Base-by-base conservation (phyloP, 345 rosid genomes). In the Crucihimalaya himalaica region DNA sequence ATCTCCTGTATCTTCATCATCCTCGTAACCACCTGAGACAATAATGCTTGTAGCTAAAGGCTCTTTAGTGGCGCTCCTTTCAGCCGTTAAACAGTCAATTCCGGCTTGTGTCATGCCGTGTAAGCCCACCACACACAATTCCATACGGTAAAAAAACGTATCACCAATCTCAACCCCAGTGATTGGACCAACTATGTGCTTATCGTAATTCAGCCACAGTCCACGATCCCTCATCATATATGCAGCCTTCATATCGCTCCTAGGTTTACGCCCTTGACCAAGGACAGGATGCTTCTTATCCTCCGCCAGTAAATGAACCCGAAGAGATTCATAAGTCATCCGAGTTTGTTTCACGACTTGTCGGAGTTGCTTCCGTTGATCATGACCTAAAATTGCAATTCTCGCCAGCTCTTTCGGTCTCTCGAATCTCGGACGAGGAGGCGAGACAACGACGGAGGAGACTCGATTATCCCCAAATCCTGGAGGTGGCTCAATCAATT, bases 21-120 rank as follows among this genome's bases (percentile, higher is more conserved):
- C 95, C 79, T 89, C 98, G 3, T 89, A 94, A 8, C 96, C 96
- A 28, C 95, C 96, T 0, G 97, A 94, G 67, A 87, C 89, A 8
- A 94, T 80, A 39, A 89, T 78, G 64, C 97, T 87, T 0, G 97
- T 91, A 0, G 95, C 98, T 19, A 94, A 86, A 0, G 94, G 89
- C 83, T 94, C 88, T 0, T 90, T 84, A 37, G 76, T 91, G 1
- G 89, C 72, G 74, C 96, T 89, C 70, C 79, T 77, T 21, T 85
- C 78, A 3, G 80, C 83, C 0, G 96, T 77, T 58, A 88, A 51
- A 31, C 81, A 86, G n/a, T 91, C 98, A 34, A 91, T 94, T 14
- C 97, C 98, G 0, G 96, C 97, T 69, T 94, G 98, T 3, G 76
- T 47, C 52, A 84, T 93, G 5, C 89, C 89, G 40, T 94, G 98